These are phyloP conservation scores for Diplodia intermedia DNA, from an alignment of 2,329 filamentous ascomycete genomes.

Conservation along the genomic window DNA sequence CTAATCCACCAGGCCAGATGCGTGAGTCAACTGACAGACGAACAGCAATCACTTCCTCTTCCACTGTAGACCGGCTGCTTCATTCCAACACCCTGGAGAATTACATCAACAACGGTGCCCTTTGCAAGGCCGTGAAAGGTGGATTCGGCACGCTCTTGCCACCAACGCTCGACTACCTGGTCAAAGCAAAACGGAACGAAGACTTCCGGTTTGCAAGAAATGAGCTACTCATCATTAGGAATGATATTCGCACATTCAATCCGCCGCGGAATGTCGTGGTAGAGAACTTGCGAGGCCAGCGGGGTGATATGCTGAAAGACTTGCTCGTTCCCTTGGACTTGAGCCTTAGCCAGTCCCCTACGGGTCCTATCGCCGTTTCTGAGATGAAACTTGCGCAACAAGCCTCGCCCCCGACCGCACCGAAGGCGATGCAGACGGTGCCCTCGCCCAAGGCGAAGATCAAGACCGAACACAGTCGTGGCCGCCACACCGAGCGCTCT, in stretches of 20 bases:
- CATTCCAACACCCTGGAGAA: background rate
- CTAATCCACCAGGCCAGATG: background rate
- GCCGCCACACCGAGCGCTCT: too few species aligned
- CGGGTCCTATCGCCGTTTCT: background rate
- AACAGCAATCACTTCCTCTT: background rate
- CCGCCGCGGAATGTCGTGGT: background rate
- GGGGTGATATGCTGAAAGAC: constrained; percentile 5
- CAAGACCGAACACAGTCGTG: background rate
- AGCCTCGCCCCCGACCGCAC: background rate
- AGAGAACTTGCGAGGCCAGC: constrained; percentile 7
- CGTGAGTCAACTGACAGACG: background rate
- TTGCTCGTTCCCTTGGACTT: background rate
- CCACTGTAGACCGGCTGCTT: background rate
- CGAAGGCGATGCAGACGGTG: background rate
- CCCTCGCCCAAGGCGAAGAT: background rate
- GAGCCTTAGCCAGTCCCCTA: background rate
- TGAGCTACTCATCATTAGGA: constrained; percentile 4
- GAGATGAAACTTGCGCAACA: background rate
- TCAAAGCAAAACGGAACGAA: background rate
- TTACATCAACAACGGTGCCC: background rate
- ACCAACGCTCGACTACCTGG: background rate
- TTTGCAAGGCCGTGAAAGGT: background rate
- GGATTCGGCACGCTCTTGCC: constrained; percentile 10
- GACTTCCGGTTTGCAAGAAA: background rate
- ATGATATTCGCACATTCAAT: background rate